These are phyloP conservation scores for Aristolochia contorta DNA, from an alignment of 164 flowering plant species.

Conservation along the genomic window DNA sequence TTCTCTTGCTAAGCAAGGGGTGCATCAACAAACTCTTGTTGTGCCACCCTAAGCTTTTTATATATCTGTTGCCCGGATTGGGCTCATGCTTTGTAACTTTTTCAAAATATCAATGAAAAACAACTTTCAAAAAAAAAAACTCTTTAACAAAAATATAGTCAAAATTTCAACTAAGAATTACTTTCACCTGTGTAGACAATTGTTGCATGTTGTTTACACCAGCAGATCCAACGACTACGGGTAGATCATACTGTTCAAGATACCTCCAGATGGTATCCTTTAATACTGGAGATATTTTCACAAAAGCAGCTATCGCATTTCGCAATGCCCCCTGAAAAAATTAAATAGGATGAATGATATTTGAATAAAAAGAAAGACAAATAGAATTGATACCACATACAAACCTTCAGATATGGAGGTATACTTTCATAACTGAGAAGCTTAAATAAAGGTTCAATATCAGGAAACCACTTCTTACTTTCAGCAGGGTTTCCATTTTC, in stretches of 20 bases:
- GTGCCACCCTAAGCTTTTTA: too few species aligned
- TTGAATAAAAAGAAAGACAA: not conserved
- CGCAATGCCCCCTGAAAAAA: conserved; percentile 80
- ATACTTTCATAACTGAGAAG: conserved; percentile 94
- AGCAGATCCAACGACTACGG: conserved; percentile 78
- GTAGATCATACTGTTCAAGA: conserved; percentile 97
- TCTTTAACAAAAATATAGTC: too few species aligned
- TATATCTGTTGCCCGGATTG: too few species aligned
- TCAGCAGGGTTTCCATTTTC: conserved; percentile 79
- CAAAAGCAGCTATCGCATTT: conserved; percentile 63
- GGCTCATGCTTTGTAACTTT: too few species aligned
- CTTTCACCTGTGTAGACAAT: conserved; percentile 49
- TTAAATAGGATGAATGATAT: not conserved
- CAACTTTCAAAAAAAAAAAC: too few species aligned
- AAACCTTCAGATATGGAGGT: conserved; percentile 92
- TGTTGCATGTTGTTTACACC: conserved; percentile 33
- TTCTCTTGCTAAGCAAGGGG: too few species aligned
- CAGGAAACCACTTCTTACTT: conserved; percentile 85
- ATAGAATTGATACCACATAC: not conserved
- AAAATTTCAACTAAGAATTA: too few species aligned
- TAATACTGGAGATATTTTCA: conserved; percentile 58
- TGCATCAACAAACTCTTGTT: too few species aligned
- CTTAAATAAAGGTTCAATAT: conserved; percentile 94
- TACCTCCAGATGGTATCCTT: conserved; percentile 85
- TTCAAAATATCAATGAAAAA: too few species aligned